A percentile compares a stretch with the other conserved stretches of the same genome.
phyloP scores from a whole-genome alignment of 2,329 filamentous ascomycete genomes.

The Scytalidium sp. region DNA sequence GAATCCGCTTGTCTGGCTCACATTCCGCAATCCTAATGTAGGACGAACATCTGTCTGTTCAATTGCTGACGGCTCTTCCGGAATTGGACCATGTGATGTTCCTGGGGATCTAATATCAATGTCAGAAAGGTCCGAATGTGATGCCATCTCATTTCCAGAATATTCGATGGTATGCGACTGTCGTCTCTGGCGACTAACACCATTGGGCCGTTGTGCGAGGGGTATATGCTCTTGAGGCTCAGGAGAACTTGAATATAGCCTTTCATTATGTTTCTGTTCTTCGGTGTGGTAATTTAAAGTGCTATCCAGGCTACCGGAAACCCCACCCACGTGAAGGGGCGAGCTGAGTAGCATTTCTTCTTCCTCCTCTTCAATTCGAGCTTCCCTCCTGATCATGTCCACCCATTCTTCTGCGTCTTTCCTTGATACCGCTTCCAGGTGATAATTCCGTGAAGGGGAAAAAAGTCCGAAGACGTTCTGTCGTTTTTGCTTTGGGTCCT shows the following conservation, averaged over 20 bases:
- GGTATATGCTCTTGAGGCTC: slow-evolving; percentile 45
- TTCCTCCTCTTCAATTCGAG: slow-evolving; percentile 84
- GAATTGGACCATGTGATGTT: slow-evolving; percentile 21
- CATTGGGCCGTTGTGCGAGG: slow-evolving; percentile 12
- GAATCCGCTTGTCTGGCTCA: slow-evolving; percentile 60
- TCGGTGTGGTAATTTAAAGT: slow-evolving; percentile 20
- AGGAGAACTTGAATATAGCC: slow-evolving; percentile 51
- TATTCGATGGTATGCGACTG: slow-evolving; percentile 63
- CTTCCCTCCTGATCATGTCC: slow-evolving; percentile 71
- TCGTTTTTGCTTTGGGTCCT: slow-evolving; percentile 83
- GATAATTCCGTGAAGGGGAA: slow-evolving; percentile 85
- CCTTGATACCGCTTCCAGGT: slow-evolving; percentile 73
- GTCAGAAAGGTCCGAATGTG: slow-evolving; percentile 86
- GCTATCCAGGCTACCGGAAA: slow-evolving; percentile 23
- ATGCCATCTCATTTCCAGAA: slow-evolving; percentile 69
- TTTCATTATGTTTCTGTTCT: slow-evolving; percentile 25
- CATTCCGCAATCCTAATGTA: slow-evolving; percentile 45
- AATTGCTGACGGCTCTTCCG: slow-evolving; percentile 27
- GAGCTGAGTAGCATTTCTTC: slow-evolving; percentile 78
- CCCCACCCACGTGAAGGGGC: slow-evolving; percentile 32
- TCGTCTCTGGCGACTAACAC: slow-evolving; percentile 34
- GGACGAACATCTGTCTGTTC: slow-evolving; percentile 28
- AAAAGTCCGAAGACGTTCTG: slow-evolving; percentile 90
- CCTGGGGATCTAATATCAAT: slow-evolving; percentile 44
- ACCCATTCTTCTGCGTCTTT: slow-evolving; percentile 86